Evolutionary conservation across 441 rosid genomes (phyloP), one percentile per base, ranked within the genome.

Genomic region (Bruguiera hainesii): DNA sequence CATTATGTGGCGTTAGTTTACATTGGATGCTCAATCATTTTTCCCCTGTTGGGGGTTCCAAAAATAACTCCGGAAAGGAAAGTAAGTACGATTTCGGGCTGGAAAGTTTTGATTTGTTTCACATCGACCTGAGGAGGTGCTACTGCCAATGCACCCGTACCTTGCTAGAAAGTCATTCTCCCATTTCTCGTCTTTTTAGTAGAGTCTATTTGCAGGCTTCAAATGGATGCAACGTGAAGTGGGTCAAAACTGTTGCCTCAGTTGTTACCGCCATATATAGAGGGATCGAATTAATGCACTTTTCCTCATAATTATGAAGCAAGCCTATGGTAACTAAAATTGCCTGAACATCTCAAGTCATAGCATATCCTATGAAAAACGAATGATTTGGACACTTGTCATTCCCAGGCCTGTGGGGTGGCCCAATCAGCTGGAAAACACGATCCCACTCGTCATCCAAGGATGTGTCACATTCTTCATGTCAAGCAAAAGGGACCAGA

Each of bases 61-160:
- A 69, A 74, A 70, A 69, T 78, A 63, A 78, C 68, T 75, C 77
- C 81, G 71, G 76, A 76, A 75, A 57, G 78, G 65, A 57, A 56
- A 67, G 57, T 50, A 69, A 67, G 57, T 42, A 71, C 71, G 51
- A 48, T 64, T 58, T 55, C 62, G 16, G 55, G 60, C 51, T 30
- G 20, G 50, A 20, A 71, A 48, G n/a, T 9, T 35, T 31, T 48
- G 26, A 21, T 58, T 11, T 23, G 20, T 57, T 64, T 66, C 71
- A 29, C 58, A 10, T 53, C 58, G 6, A 23, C 13, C 15, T 20
- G 58, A 29, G 58, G 58, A 5, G 16, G 57, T 53, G 23, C 37
- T 10, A 33, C 4, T 13, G 48, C 58, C 58, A 10, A 23, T 23
- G 58, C 58, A 53, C 29, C 58, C 25, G 58, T 53, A 10, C 58